Evolutionary conservation across 768 basidiomycete species (phyloP).

Genomic region (Suillus ampliporus): DNA sequence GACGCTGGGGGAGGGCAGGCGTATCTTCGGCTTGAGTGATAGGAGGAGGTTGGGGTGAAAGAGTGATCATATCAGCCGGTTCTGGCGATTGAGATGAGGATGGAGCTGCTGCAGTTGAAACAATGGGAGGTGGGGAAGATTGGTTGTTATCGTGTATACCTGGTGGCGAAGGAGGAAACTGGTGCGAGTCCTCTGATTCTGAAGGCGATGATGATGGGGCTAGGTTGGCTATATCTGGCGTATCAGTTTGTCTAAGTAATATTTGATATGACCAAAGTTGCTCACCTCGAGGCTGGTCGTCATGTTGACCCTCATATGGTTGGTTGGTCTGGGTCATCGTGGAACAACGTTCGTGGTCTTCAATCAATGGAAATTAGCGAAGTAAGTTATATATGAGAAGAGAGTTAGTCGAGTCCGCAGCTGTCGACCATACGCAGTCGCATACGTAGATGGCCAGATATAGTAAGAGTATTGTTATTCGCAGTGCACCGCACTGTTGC

Average conservation of each 20-base stretch:
- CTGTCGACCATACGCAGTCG: not conserved
- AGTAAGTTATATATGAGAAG: not conserved
- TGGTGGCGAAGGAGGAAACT: constrained; percentile 6
- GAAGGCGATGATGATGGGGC: not conserved
- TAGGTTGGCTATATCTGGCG: constrained; percentile 10
- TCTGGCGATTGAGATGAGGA: not conserved
- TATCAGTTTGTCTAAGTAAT: not conserved
- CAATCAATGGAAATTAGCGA: not conserved
- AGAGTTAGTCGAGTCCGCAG: not conserved
- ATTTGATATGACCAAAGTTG: not conserved
- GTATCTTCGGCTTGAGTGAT: not conserved
- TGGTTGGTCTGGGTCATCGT: constrained; percentile 1
- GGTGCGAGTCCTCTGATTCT: not conserved
- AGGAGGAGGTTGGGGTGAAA: not conserved
- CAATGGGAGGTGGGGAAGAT: not conserved
- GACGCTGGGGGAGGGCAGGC: not conserved
- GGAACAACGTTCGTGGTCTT: not conserved
- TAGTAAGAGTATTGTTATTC: not conserved
- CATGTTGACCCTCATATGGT: not conserved
- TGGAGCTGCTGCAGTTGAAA: not conserved
- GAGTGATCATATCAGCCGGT: constrained; percentile 1
- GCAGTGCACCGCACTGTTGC: too few relatives aligned
- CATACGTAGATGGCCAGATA: not conserved
- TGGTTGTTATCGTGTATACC: constrained; percentile 5
- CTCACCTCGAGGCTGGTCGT: constrained; percentile 4